Evolutionary conservation across 2,329 filamentous ascomycete species (phyloP), one percentile per base, ranked within the genome.

Genomic region (Drechslerella stenobrocha): DNA sequence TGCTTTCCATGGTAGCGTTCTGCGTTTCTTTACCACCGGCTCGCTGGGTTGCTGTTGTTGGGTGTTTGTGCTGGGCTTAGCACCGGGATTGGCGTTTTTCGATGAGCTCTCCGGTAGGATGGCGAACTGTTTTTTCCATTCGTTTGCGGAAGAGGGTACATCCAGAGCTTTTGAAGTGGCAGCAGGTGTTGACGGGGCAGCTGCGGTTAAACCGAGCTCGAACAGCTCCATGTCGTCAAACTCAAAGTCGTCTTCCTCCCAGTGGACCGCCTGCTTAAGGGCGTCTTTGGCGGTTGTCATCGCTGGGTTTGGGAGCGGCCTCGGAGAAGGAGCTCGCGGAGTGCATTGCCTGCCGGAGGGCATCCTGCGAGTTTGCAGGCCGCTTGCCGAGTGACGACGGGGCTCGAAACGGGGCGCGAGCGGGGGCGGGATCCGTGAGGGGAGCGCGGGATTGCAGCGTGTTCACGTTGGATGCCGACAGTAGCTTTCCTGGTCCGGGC

Each of bases 181-280:
- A n/a, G 24, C 40, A 13, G 56, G 15, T 5, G 26, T 52, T 9
- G 18, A 15, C 13, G 50, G 37, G 22, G 13, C 40, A 20, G 56
- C 6, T 2, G 15, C 46, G 9, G 48, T 34, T 18, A 67, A 20
- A 15, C 63, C 63, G 37, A 59, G 55, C 23, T 67, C 63, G 3
- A 60, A 34, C 6, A 67, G 48, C 8, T 67, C 63, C 45, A 55
- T 51, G n/a, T 67, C 61, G 30, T 67, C 63, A 15, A 67, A 67
- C n/a, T 67, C 63, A 30, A 67, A 67, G n/a, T 56, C 63, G 18
- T 67, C 63, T 44, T 67, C 63, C 20, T 67, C 63, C 63, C 63
- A 67, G 50, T 67, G 53, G 13, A 67, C 63, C 2, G 63, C 63
- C 18, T 60, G 56, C 23, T 60, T 67, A 35, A 67, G 55, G 32